Conservation (phyloP, 108 stramenopile species). For the Fistulifera pelliculosa region DNA sequence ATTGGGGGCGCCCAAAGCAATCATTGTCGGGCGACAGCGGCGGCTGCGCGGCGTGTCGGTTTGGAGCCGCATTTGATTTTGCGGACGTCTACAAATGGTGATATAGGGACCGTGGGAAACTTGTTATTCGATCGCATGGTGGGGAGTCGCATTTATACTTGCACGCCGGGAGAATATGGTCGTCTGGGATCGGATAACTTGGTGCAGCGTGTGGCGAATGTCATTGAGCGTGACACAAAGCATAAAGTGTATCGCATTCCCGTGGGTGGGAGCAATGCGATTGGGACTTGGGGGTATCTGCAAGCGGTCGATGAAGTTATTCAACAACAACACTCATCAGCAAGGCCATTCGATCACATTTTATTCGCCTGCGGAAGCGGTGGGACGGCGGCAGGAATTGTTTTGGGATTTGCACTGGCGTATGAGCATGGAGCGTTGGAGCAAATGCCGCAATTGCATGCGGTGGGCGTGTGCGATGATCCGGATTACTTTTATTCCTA, state of each 20-base stretch:
- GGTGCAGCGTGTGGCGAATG: constrained; percentile 36
- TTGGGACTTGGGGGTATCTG: constrained; percentile 86
- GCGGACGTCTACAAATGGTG: constrained; percentile 31
- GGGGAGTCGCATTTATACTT: constrained; percentile 65
- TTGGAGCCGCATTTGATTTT: constrained; percentile 74
- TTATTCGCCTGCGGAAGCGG: constrained; percentile 88
- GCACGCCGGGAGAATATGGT: constrained; percentile 83
- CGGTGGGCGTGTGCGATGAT: constrained; percentile 81
- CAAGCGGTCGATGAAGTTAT: constrained; percentile 68
- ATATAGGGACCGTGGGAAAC: constrained; percentile 60
- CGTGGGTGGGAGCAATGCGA: constrained; percentile 80
- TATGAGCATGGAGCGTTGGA: constrained; percentile 1
- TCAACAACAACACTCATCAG: constrained; percentile 17
- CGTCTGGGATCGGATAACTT: constrained; percentile 54
- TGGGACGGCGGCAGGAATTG: constrained; percentile 79
- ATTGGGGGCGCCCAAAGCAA: constrained; percentile 89
- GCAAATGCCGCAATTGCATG: constrained; percentile 52
- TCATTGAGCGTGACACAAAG: constrained; percentile 23
- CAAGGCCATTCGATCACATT: constrained; percentile 54
- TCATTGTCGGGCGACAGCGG: constrained; percentile 86
- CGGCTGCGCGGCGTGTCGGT: constrained; percentile 70
- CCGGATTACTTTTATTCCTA: constrained; percentile 80
- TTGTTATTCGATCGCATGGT: constrained; percentile 77
- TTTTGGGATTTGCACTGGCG: constrained; percentile 57
- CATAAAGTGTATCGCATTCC: constrained; percentile 60